A percentile compares a stretch with the other conserved stretches of the same genome.
Evolutionary conservation across 768 basidiomycete species (phyloP).

Genomic region (Mycena epipterygia): DNA sequence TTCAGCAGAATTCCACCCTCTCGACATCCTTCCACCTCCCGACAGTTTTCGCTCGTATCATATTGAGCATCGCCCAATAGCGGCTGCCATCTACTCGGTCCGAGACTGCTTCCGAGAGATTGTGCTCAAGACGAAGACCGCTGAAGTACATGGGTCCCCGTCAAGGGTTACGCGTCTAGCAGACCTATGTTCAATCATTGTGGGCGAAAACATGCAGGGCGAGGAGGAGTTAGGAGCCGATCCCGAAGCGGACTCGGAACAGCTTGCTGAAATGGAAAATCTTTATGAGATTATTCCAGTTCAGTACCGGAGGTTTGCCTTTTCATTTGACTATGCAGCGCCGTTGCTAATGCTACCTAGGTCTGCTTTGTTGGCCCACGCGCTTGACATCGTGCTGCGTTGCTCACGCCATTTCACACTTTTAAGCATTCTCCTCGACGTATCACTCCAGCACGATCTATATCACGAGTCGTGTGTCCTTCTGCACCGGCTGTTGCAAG

Average conservation of each 20-base stretch:
- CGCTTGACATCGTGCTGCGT: constrained; percentile 61
- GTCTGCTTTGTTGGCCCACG: constrained; percentile 65
- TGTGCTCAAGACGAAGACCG: constrained; percentile 50
- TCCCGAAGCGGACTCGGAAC: constrained; percentile 42
- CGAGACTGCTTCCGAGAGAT: constrained; percentile 70
- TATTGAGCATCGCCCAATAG: constrained; percentile 16
- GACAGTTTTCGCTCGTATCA: constrained; percentile 45
- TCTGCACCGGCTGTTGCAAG: constrained; percentile 56
- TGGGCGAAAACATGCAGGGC: constrained; percentile 61
- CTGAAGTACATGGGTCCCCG: not conserved
- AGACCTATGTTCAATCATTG: constrained; percentile 59
- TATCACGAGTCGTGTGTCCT: constrained; percentile 57
- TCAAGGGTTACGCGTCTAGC: constrained; percentile 53
- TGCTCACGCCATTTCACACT: constrained; percentile 65
- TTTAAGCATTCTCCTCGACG: constrained; percentile 62
- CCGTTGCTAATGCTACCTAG: constrained; percentile 43
- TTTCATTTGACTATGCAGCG: constrained; percentile 1
- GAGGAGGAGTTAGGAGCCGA: constrained; percentile 39
- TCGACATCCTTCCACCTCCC: constrained; percentile 52
- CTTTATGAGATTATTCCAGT: constrained; percentile 67
- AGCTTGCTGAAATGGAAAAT: constrained; percentile 48
- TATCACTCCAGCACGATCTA: constrained; percentile 61
- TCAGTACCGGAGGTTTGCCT: constrained; percentile 63
- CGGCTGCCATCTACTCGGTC: constrained; percentile 57
- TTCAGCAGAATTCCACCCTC: constrained; percentile 7